Base-by-base conservation (phyloP, 176 grass and related monocot genomes). In the Thinopyrum elongatum region DNA sequence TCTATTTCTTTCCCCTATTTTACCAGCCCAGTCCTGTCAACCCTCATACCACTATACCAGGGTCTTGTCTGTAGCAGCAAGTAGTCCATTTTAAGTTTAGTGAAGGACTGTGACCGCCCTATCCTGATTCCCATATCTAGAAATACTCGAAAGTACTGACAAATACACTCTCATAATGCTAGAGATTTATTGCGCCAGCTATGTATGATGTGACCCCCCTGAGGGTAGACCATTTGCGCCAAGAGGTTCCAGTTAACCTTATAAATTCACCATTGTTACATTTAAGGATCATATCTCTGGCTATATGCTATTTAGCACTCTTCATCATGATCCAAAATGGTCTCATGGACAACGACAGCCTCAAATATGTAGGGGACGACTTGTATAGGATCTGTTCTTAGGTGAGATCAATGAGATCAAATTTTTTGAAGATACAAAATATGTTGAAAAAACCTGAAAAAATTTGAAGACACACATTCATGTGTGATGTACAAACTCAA, bases 361-460 rank as follows among this genome's bases (percentile, higher is more conserved):
- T 70, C 63, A 88, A 49, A 46, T 79, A 72, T 77, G 60, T 10
- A n/a, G n/a, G n/a, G n/a, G n/a, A n/a, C n/a, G n/a, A n/a, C n/a
- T n/a, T n/a, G n/a, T n/a, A n/a, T n/a, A n/a, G n/a, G n/a, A n/a
- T n/a, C n/a, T n/a, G n/a, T n/a, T n/a, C n/a, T n/a, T n/a, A n/a
- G n/a, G n/a, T n/a, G n/a, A n/a, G n/a, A n/a, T n/a, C n/a, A n/a
- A n/a, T n/a, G n/a, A n/a, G n/a, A n/a, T n/a, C n/a, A n/a, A n/a
- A n/a, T n/a, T n/a, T n/a, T n/a, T n/a, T n/a, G n/a, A n/a, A n/a
- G n/a, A n/a, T n/a, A n/a, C n/a, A n/a, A n/a, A n/a, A n/a, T n/a
- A n/a, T n/a, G n/a, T n/a, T n/a, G n/a, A n/a, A n/a, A n/a, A n/a
- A n/a, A n/a, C n/a, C n/a, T n/a, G n/a, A n/a, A n/a, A n/a, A n/a